A percentile compares a stretch with the other conserved stretches of the same genome.
Conservation (phyloP, 371 early-diverging fungal genomes). For the Mucor racemosus region DNA sequence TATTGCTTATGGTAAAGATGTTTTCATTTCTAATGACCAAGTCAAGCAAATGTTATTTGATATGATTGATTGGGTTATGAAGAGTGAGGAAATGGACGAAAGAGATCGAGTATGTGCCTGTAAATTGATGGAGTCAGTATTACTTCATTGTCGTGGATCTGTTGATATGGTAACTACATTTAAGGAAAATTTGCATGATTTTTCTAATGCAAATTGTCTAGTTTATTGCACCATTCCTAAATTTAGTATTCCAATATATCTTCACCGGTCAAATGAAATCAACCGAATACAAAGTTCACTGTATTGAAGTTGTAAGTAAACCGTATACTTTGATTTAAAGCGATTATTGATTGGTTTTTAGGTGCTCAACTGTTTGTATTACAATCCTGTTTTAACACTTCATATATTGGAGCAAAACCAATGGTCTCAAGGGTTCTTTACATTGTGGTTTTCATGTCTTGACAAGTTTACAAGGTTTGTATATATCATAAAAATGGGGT, state of each 20-base stretch:
- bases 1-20: constrained; percentile 80
- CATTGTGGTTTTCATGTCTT: constrained; percentile 76
- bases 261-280: constrained; percentile 63
- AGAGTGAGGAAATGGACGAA: constrained; percentile 68
- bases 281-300: constrained; percentile 59
- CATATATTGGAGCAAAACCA: constrained; percentile 75
- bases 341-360: constrained; percentile 30
- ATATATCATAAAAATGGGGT: too few relatives aligned
- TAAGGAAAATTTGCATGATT: neutral
- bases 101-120: constrained; percentile 77
- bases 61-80: constrained; percentile 75
- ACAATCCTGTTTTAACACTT: constrained; percentile 80
- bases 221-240: constrained; percentile 62
- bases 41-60: constrained; percentile 70
- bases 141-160: constrained; percentile 78
- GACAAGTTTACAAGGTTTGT: constrained; percentile 64
- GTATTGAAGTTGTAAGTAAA: constrained; percentile 60
- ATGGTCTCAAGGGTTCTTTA: constrained; percentile 81
- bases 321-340: constrained; percentile 31
- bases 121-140: constrained; percentile 77
- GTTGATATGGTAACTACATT: constrained; percentile 61
- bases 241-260: constrained; percentile 68
- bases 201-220: constrained; percentile 11
- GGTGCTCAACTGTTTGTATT: constrained; percentile 82
- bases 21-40: constrained; percentile 63